A percentile compares a stretch with the other conserved stretches of the same genome.
Evolutionary conservation across 805 yeast species (phyloP).

Genomic region (Saccharomycopsis amapae): DNA sequence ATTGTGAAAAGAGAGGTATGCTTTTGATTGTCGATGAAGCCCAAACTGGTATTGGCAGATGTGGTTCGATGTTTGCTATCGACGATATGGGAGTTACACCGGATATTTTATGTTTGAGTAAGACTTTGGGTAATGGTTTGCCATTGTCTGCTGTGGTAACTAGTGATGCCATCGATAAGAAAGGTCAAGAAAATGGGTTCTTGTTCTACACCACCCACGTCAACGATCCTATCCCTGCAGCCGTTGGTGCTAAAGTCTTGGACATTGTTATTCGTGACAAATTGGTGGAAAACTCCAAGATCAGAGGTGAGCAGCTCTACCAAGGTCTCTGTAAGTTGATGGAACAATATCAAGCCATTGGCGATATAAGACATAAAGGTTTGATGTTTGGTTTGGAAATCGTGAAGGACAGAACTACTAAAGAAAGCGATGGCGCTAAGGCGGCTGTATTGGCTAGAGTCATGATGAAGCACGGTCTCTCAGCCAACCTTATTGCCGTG

Average conservation of each 20-base stretch:
- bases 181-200: slow-evolving; percentile 24
- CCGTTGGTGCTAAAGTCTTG: slow-evolving; percentile 29
- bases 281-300: slow-evolving; percentile 25
- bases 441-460: slow-evolving; percentile 20
- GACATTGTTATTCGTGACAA: slow-evolving; percentile 28
- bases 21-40: slow-evolving; percentile 49
- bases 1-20: slow-evolving; percentile 35
- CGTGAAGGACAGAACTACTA: slow-evolving; percentile 21
- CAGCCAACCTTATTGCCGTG: slow-evolving; percentile 27
- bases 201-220: slow-evolving; percentile 28
- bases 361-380: slow-evolving; percentile 25
- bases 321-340: slow-evolving; percentile 21
- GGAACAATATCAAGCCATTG: slow-evolving; percentile 19
- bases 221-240: slow-evolving; percentile 28
- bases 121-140: slow-evolving; percentile 30
- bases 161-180: slow-evolving; percentile 24
- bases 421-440: slow-evolving; percentile 19
- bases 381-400: slow-evolving; percentile 24
- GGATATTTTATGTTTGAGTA: slow-evolving; percentile 29
- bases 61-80: slow-evolving; percentile 40
- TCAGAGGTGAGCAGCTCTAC: slow-evolving; percentile 27
- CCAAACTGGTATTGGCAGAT: slow-evolving; percentile 49
- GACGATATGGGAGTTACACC: slow-evolving; percentile 29
- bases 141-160: slow-evolving; percentile 30
- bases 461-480: slow-evolving; percentile 24